Evolutionary conservation across 257 asterid species (phyloP), one percentile per base, ranked within the genome.

Genomic region (Voacanga thouarsii): DNA sequence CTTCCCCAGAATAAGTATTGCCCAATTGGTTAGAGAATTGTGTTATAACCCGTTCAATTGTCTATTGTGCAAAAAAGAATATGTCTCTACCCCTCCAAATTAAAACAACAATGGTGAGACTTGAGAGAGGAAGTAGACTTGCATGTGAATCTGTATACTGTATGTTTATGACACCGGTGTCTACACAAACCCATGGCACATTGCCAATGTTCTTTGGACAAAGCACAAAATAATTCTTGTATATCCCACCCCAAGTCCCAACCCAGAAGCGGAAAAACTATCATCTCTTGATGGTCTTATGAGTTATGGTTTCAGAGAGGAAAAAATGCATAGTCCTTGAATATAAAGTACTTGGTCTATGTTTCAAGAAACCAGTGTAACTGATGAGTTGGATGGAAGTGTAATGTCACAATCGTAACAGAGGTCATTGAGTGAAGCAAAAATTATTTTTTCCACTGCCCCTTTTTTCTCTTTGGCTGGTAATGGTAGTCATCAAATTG

Each of bases 331-430:
- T 72, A 45, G 59, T 72, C 41, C 63, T 72, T 26, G 37, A 50
- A 49, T 18, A 26, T 26, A 50, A 49, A 26, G 76, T 72, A 50
- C 76, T 47, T 51, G 26, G 26, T 45, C 41, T 47, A 49, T 72
- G 76, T 72, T 50, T 49, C 45, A 24, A 47, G 39, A 44, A 14
- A 51, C 61, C 61, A 72, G 61, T 49, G 76, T 30, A 72, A 72
- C 43, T 72, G 44, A 72, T 72, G 76, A 72, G 76, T 50, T 72
- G 76, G 76, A 50, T 72, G 61, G 41, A 24, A 72, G 26, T 72
- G 76, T 72, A 49, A 44, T 72, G 76, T 72, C 76, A 72, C 61
- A 24, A 24, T 72, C 76, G 12, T 30, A 49, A 5, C 76, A 71
- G 63, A 14, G 33, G 24, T 26, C 76, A 49, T 49, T 72, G 76